Conservation (phyloP, 129 eudicot species). For the Arctium minus region DNA sequence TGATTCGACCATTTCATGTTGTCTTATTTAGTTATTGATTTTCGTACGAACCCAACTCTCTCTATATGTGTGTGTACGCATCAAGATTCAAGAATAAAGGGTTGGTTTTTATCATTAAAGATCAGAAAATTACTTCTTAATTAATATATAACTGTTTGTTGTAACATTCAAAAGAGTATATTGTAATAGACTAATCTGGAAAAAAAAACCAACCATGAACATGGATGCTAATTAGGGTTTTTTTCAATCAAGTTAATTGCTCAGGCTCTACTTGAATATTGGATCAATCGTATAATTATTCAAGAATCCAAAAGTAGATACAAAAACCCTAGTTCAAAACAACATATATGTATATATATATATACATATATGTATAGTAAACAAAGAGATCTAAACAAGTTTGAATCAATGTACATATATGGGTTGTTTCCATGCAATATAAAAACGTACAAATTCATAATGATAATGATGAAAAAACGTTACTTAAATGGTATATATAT, state of each 20-base stretch:
- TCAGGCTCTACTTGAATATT: neutral
- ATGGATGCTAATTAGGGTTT: neutral
- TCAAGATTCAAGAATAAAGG: neutral
- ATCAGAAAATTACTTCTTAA: neutral
- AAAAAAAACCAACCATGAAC: neutral
- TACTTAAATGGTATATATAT: neutral
- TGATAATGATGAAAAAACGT: neutral
- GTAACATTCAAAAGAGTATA: neutral
- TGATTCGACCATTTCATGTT: no score
- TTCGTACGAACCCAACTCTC: no score
- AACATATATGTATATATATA: neutral
- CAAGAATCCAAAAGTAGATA: neutral
- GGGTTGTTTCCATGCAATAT: constrained; percentile 16
- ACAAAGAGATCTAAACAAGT: neutral
- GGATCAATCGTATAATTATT: neutral
- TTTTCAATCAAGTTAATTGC: neutral
- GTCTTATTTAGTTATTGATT: no score
- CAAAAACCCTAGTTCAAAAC: neutral
- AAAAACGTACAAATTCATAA: neutral
- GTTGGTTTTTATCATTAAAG: neutral
- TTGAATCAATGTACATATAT: constrained; percentile 1
- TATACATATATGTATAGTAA: neutral
- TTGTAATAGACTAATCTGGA: neutral
- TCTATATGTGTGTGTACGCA: no score
- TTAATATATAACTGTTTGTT: neutral